These are phyloP conservation scores for Venturia aucupariae DNA, from an alignment of 2,329 filamentous ascomycete species.

Conservation along the genomic window DNA sequence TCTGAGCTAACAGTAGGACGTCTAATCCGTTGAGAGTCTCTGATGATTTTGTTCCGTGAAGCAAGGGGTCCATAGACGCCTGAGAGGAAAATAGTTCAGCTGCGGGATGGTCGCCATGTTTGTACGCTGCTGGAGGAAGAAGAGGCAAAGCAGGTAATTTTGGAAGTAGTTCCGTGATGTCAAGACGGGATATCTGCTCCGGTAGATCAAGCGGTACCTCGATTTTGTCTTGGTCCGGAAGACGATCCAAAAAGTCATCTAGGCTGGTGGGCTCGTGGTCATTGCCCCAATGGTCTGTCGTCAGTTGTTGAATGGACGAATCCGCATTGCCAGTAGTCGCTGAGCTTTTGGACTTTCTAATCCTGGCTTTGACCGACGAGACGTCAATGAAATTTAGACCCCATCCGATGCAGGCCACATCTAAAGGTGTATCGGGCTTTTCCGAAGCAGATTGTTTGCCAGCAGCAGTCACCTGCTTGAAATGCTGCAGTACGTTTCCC, in stretches of 20 bases:
- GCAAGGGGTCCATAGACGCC: slow-evolving; percentile 29
- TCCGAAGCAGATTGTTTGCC: slow-evolving; percentile 13
- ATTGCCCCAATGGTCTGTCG: slow-evolving; percentile 8
- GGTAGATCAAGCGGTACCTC: slow-evolving; percentile 30
- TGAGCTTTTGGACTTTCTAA: slow-evolving; percentile 19
- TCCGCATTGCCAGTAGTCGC: slow-evolving; percentile 16
- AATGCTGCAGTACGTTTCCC: slow-evolving; percentile 70
- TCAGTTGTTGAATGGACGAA: background rate
- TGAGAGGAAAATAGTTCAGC: slow-evolving; percentile 32
- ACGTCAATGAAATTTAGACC: slow-evolving; percentile 46
- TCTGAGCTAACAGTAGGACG: slow-evolving; percentile 65
- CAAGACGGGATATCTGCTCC: slow-evolving; percentile 32
- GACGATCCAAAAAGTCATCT: slow-evolving; percentile 32
- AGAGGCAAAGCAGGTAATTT: slow-evolving; percentile 30
- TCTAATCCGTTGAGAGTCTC: slow-evolving; percentile 67
- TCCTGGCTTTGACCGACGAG: slow-evolving; percentile 33
- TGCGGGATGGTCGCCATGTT: slow-evolving; percentile 19
- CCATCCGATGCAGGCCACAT: slow-evolving; percentile 44
- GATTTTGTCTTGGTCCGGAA: slow-evolving; percentile 25
- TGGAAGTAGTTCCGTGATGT: slow-evolving; percentile 28
- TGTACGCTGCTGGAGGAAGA: slow-evolving; percentile 13
- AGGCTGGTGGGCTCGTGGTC: slow-evolving; percentile 20
- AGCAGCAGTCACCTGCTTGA: slow-evolving; percentile 30
- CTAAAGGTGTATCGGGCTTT: slow-evolving; percentile 12
- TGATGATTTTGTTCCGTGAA: slow-evolving; percentile 37